Conservation (phyloP, 768 basidiomycete genomes). For the Rossbeevera mucosa region DNA sequence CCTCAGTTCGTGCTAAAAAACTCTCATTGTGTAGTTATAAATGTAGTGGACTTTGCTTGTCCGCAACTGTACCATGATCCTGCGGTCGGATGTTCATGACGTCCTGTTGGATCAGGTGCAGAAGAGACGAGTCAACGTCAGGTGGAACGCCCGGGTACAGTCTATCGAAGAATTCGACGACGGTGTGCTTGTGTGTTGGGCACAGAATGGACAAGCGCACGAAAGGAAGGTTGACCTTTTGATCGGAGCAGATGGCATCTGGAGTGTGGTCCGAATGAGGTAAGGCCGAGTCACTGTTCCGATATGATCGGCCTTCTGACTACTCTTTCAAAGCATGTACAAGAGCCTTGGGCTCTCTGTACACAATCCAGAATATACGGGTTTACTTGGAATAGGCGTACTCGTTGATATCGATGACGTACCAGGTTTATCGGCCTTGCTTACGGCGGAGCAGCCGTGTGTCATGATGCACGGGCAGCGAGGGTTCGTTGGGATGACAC, state of each 20-base stretch:
- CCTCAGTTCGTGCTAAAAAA: too few species aligned
- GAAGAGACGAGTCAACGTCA: conserved; percentile 13
- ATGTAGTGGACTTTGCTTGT: too few species aligned
- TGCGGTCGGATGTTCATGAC: conserved; percentile 30
- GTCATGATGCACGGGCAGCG: conserved; percentile 27
- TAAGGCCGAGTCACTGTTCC: background rate
- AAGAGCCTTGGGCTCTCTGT: conserved; percentile 12
- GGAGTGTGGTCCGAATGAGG: conserved; percentile 27
- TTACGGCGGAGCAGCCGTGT: conserved; percentile 22
- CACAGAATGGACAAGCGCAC: conserved; percentile 14
- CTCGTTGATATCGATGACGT: conserved; percentile 17
- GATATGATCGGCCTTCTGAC: background rate
- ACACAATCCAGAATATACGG: conserved; percentile 28
- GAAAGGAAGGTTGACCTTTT: conserved; percentile 29
- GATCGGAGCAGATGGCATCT: conserved; percentile 31
- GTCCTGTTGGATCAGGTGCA: conserved; percentile 29
- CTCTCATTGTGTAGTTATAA: too few species aligned
- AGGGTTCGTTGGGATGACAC: conserved; percentile 26
- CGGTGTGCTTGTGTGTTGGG: conserved; percentile 26
- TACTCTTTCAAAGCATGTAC: conserved; percentile 18
- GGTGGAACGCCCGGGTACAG: conserved; percentile 23
- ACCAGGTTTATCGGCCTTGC: conserved; percentile 17
- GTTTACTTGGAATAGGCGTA: conserved; percentile 22
- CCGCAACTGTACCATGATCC: too few species aligned
- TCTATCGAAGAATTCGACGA: conserved; percentile 22